phyloP scores from a whole-genome alignment of 306 rosid genomes.

The Astragalus membranaceus region DNA sequence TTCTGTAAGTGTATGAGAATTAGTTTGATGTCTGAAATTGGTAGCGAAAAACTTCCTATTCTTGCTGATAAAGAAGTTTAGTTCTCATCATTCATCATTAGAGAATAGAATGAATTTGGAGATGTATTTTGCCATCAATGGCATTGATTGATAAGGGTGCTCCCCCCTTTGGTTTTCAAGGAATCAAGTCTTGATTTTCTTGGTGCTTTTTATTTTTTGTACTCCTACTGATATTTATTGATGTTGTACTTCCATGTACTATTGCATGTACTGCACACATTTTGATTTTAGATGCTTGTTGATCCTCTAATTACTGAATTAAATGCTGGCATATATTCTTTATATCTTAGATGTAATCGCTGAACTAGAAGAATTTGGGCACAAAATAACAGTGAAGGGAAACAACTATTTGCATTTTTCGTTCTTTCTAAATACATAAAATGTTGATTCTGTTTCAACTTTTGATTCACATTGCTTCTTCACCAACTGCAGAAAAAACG shows the following conservation, averaged over 20 bases:
- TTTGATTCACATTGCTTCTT: slow-evolving; percentile 14
- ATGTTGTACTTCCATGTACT: slow-evolving; percentile 4
- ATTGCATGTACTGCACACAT: neutral
- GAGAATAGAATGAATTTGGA: neutral
- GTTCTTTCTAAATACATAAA: neutral
- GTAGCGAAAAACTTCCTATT: neutral
- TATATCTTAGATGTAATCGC: neutral
- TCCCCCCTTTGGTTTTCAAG: neutral
- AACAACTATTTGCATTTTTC: neutral
- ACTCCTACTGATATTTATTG: neutral
- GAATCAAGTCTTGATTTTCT: neutral
- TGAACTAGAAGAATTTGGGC: neutral
- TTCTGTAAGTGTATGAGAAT: neutral
- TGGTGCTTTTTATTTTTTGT: neutral
- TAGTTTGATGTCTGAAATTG: neutral
- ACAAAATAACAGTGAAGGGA: neutral
- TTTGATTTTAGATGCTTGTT: neutral
- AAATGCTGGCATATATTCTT: neutral
- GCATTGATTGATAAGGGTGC: neutral
- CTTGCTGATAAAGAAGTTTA: neutral
- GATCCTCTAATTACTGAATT: neutral
- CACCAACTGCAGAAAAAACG: slow-evolving; percentile 70
- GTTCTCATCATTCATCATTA: neutral
- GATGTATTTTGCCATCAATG: neutral
- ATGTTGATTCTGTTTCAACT: slow-evolving; percentile 1